Percentiles rank a stretch among this genome's conserved stretches.
Conservation (phyloP, 2,329 filamentous ascomycete genomes). For the Chaetomium strumarium region DNA sequence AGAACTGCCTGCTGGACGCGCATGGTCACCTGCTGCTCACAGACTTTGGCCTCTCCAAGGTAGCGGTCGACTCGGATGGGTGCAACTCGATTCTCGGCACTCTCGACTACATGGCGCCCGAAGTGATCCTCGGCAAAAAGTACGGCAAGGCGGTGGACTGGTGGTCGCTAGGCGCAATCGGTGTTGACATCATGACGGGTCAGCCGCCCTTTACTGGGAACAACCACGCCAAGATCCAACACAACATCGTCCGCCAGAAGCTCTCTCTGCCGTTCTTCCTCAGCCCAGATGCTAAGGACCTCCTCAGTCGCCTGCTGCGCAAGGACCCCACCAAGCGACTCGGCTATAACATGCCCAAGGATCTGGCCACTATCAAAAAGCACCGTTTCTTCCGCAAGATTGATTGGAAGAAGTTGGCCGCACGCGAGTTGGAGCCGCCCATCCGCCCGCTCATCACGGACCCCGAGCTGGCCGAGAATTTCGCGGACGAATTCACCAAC, state of each 20-base stretch:
- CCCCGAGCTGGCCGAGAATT: slow-evolving; percentile 94
- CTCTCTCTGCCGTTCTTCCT: slow-evolving; percentile 84
- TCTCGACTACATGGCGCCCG: slow-evolving; percentile 97
- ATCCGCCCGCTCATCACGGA: slow-evolving; percentile 94
- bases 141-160: slow-evolving; percentile 96
- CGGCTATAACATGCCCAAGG: slow-evolving; percentile 82
- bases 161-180: slow-evolving; percentile 95
- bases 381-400: slow-evolving; percentile 97
- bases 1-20: slow-evolving; percentile 89
- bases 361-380: slow-evolving; percentile 76
- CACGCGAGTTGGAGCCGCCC: slow-evolving; percentile 76
- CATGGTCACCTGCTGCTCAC: slow-evolving; percentile 91
- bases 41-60: slow-evolving; percentile 95
- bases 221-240: slow-evolving; percentile 91
- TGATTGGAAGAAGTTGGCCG: slow-evolving; percentile 83
- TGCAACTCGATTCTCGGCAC: slow-evolving; percentile 93
- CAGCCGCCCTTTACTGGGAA: slow-evolving; percentile 83
- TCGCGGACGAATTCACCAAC: slow-evolving; percentile 85
- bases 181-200: slow-evolving; percentile 88
- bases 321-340: slow-evolving; percentile 91
- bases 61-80: slow-evolving; percentile 64
- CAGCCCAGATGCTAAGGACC: slow-evolving; percentile 84
- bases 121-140: slow-evolving; percentile 79
- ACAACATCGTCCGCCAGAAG: slow-evolving; percentile 94
- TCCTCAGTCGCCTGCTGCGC: slow-evolving; percentile 80